Percentiles rank a stretch among this genome's conserved stretches.
Evolutionary conservation across 2,329 filamentous ascomycete species (phyloP).

Genomic region (Alternaria triticina): DNA sequence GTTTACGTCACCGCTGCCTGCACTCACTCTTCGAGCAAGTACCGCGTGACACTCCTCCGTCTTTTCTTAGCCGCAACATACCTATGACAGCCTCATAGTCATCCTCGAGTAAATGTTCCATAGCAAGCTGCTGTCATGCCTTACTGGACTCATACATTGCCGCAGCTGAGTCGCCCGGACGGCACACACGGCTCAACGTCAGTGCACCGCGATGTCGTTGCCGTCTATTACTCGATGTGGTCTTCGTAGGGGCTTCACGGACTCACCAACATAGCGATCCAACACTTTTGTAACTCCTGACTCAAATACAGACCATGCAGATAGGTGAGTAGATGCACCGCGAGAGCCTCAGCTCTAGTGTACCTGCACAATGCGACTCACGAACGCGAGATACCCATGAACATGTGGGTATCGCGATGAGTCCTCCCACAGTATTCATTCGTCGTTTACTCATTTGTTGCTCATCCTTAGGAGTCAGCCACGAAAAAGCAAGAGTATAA

Average conservation of each 20-base stretch:
- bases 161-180: fast-evolving
- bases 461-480: too few relatives aligned
- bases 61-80: background rate
- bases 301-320: fast-evolving
- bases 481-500: too few relatives aligned
- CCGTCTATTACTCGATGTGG: background rate
- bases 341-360: too few relatives aligned
- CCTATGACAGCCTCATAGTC: background rate
- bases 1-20: background rate
- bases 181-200: background rate
- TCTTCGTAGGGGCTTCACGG: background rate
- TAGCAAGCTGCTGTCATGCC: too few relatives aligned
- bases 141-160: background rate
- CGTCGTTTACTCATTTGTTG: too few relatives aligned
- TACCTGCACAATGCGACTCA: too few relatives aligned
- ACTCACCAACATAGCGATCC: background rate
- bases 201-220: background rate
- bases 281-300: background rate
- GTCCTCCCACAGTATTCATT: too few relatives aligned
- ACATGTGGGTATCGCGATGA: too few relatives aligned
- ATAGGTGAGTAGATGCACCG: too few relatives aligned
- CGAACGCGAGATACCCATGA: too few relatives aligned
- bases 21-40: background rate
- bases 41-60: background rate
- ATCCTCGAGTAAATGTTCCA: too few relatives aligned